These are phyloP conservation scores for Jackrogersella multiformis DNA, from an alignment of 495 filamentous ascomycete species.

Conservation along the genomic window DNA sequence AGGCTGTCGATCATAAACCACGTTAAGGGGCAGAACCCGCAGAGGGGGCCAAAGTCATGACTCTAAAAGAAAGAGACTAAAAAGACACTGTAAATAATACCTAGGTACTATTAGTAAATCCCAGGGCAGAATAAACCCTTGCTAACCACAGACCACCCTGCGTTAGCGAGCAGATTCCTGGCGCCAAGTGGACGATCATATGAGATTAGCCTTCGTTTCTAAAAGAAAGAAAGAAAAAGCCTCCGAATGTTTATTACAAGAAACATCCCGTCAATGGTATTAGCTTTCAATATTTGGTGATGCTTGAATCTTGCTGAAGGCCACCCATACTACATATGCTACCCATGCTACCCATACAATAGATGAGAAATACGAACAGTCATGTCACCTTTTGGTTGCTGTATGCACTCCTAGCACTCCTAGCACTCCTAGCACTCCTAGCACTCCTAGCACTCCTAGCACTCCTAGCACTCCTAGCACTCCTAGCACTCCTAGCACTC, in stretches of 20 bases:
- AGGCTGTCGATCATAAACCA: constrained; percentile 40
- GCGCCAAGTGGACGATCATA: constrained; percentile 43
- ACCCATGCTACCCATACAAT: constrained; percentile 1
- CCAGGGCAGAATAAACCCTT: constrained; percentile 36
- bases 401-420: no score
- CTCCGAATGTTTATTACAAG: constrained; percentile 34
- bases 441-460: no score
- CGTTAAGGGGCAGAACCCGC: constrained; percentile 25
- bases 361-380: not conserved
- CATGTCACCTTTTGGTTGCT: not conserved
- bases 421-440: no score
- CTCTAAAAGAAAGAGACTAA: constrained; percentile 22
- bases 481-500: no score
- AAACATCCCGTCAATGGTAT: constrained; percentile 5
- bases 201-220: constrained; percentile 45
- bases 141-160: constrained; percentile 33
- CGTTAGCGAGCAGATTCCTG: constrained; percentile 39
- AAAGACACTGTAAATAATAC: constrained; percentile 21
- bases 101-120: no score
- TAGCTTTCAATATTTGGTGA: no score
- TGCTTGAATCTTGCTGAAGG: no score
- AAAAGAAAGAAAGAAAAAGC: constrained; percentile 25
- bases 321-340: no score
- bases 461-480: no score
- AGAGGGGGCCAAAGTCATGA: constrained; percentile 21